Evolutionary conservation across 2,329 filamentous ascomycete species (phyloP), one percentile per base, ranked within the genome.

Genomic region (Dothistroma septosporum): DNA sequence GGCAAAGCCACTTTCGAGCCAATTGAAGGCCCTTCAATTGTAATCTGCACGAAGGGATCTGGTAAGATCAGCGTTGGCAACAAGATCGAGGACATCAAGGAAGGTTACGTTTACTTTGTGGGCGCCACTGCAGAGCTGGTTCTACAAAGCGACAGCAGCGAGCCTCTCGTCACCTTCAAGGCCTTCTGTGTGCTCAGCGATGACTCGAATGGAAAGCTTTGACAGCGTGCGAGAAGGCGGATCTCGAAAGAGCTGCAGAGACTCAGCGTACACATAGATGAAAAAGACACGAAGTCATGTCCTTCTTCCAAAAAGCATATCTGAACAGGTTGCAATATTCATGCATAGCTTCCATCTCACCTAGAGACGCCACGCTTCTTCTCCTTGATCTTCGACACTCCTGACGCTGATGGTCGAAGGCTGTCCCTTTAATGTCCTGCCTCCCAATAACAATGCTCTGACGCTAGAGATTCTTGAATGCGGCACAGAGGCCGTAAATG

Each of bases 1-100:
- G 85, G 90, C 32, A 96, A 96, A 77, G 91, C 86, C 0, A 96
- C 90, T 0, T 96, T 99, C 69, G 92, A 96, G 64, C 83, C 86
- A 0, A 85, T 99, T 53, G 86, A 89, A 7, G 94, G 94, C 0
- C 94, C 94, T 0, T 96, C 92, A 74, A 92, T 99, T 68, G 76
- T 97, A 66, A 94, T 99, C 63, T 96, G 92, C 77, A 97, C 93
- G 0, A 80, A 82, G 48, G 94, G 94, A 12, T 83, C 83, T 65
- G 94, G 94, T 21, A 91, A 82, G 68, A 93, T 99, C 64, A 87
- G 86, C 6, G 91, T 97, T 0, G 93, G 93, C 0, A 84, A 88
- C 0, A 96, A 92, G 74, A 85, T 82, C 6, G 86, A 93, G 74
- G 86, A 90, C 69, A 80, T 81, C 35, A 75, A 79, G 65, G 78